Conservation (phyloP, 352 stramenopile species). For the Pythium pyrilobum region DNA sequence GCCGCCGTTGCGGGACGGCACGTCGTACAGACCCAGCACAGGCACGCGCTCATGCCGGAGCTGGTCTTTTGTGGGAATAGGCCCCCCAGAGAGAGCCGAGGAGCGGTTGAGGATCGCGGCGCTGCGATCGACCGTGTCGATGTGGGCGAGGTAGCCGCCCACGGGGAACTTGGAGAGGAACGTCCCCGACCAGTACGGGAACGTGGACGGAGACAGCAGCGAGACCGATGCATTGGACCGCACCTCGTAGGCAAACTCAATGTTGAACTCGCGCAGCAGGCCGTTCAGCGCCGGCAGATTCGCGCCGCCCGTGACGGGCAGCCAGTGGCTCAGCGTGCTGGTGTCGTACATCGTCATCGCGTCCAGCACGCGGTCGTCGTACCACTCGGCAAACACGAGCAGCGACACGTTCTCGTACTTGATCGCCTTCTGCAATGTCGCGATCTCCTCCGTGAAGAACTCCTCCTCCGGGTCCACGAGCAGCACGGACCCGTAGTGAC, state of each 20-base stretch:
- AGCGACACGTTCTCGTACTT: slow-evolving; percentile 67
- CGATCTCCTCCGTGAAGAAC: slow-evolving; percentile 66
- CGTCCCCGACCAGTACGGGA: slow-evolving; percentile 60
- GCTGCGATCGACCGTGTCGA: slow-evolving; percentile 52
- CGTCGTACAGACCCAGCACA: slow-evolving; percentile 60
- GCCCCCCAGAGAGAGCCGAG: not conserved
- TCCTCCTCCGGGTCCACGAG: slow-evolving; percentile 81
- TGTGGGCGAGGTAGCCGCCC: slow-evolving; percentile 51
- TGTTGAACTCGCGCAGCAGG: slow-evolving; percentile 58
- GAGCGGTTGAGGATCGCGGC: slow-evolving; percentile 40
- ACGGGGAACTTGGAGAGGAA: slow-evolving; percentile 67
- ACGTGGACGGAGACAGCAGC: slow-evolving; percentile 33
- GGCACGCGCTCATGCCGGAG: slow-evolving; percentile 29
- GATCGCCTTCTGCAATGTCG: slow-evolving; percentile 43
- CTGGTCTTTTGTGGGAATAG: slow-evolving; percentile 15
- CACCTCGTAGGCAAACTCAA: slow-evolving; percentile 54
- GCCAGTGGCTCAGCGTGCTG: slow-evolving; percentile 78
- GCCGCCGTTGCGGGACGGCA: slow-evolving; percentile 50
- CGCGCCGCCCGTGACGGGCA: slow-evolving; percentile 63
- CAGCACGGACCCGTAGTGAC: slow-evolving; percentile 69
- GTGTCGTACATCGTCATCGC: slow-evolving; percentile 76
- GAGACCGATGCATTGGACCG: slow-evolving; percentile 45
- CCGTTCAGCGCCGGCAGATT: slow-evolving; percentile 75
- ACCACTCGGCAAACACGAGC: slow-evolving; percentile 80
- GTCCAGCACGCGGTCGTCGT: slow-evolving; percentile 52